A percentile compares a stretch with the other conserved stretches of the same genome.
Evolutionary conservation across 2,329 filamentous ascomycete genomes (phyloP).

Genomic region (Aspergillus vadensis): DNA sequence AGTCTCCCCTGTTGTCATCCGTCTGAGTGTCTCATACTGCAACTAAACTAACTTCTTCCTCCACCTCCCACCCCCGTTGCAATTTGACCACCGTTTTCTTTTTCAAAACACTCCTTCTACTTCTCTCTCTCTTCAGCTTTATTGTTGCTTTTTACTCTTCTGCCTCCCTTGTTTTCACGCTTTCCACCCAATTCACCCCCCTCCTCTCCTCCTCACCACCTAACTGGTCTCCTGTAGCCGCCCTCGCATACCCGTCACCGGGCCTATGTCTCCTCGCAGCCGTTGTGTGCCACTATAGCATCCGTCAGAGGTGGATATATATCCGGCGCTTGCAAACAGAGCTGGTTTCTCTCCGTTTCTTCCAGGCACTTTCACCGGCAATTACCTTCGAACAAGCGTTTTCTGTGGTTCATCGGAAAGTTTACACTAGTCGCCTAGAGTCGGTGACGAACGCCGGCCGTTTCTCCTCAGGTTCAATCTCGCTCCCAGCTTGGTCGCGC

Average conservation of each 20-base stretch:
- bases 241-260: constrained; percentile 19
- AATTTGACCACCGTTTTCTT: neutral
- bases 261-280: constrained; percentile 17
- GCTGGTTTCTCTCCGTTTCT: constrained; percentile 14
- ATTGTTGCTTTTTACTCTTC: neutral
- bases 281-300: constrained; percentile 14
- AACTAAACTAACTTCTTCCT: neutral
- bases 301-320: constrained; percentile 12
- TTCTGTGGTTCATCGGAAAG: constrained; percentile 1
- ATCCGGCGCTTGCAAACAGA: constrained; percentile 12
- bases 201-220: neutral
- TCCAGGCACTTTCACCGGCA: neutral
- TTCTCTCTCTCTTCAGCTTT: neutral
- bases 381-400: neutral
- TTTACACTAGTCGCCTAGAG: neutral
- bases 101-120: neutral
- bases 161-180: neutral
- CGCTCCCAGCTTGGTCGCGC: neutral
- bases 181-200: constrained; percentile 6
- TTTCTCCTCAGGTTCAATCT: neutral
- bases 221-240: constrained; percentile 16
- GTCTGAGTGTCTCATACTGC: constrained; percentile 2
- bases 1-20: constrained; percentile 19
- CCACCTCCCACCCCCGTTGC: neutral
- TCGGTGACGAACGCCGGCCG: neutral